Evolutionary conservation across 306 rosid genomes (phyloP).

Genomic region (Trifolium dubium): DNA sequence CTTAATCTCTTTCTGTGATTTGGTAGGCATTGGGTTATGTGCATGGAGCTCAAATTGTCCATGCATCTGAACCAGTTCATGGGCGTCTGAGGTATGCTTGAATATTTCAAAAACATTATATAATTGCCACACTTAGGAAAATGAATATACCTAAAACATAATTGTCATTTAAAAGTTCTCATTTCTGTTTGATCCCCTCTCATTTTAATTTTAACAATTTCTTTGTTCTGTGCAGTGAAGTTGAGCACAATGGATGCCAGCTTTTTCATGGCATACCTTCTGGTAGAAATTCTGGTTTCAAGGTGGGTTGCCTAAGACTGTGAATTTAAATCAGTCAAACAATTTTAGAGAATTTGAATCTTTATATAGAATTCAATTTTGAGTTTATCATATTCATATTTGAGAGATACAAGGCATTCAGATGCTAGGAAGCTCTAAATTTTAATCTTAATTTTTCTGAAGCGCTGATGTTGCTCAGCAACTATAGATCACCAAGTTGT

Average conservation of each 20-base stretch:
- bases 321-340: conserved; percentile 11
- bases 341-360: conserved; percentile 32
- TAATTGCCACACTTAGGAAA: conserved; percentile 33
- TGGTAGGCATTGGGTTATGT: conserved; percentile 91
- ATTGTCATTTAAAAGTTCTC: conserved; percentile 18
- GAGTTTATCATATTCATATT: conserved; percentile 5
- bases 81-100: conserved; percentile 83
- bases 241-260: conserved; percentile 80
- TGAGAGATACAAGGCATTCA: conserved; percentile 23
- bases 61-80: conserved; percentile 91
- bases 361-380: conserved; percentile 4
- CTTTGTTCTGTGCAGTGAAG: conserved; percentile 64
- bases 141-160: conserved; percentile 7
- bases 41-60: conserved; percentile 92
- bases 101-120: conserved; percentile 28
- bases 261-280: conserved; percentile 88
- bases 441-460: conserved; percentile 6
- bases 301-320: conserved; percentile 61
- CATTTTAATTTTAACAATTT: conserved; percentile 7
- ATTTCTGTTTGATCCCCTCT: conserved; percentile 20
- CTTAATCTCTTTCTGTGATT: conserved; percentile 40
- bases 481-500: conserved; percentile 15
- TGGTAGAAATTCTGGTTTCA: conserved; percentile 82
- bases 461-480: not conserved
- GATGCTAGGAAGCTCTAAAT: conserved; percentile 18